These are phyloP conservation scores for Solanum pinnatisectum DNA, from an alignment of 257 asterid genomes.

Conservation along the genomic window DNA sequence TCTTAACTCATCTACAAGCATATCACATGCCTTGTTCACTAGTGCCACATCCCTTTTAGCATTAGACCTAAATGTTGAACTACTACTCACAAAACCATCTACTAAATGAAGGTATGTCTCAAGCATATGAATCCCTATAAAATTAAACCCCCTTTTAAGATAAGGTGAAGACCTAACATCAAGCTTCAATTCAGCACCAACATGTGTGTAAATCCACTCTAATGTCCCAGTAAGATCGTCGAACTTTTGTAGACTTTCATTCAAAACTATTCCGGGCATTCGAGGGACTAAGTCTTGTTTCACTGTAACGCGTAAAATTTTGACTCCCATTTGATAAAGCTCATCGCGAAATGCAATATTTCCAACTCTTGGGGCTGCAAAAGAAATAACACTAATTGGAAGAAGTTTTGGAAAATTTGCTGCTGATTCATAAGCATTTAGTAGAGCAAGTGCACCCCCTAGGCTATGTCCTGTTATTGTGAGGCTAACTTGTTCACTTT, in stretches of 20 bases:
- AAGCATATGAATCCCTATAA: slow-evolving; percentile 57
- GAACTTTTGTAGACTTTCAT: slow-evolving; percentile 63
- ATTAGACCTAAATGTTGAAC: slow-evolving; percentile 41
- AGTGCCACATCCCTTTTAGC: slow-evolving; percentile 59
- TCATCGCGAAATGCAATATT: slow-evolving; percentile 76
- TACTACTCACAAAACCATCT: slow-evolving; percentile 37
- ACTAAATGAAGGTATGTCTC: slow-evolving; percentile 70
- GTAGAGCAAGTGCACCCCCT: slow-evolving; percentile 64
- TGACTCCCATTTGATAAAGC: slow-evolving; percentile 48
- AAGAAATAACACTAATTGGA: slow-evolving; percentile 44
- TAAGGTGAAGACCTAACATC: slow-evolving; percentile 51
- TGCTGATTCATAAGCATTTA: slow-evolving; percentile 73
- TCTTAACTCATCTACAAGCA: slow-evolving; percentile 63
- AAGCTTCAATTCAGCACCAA: slow-evolving; percentile 58
- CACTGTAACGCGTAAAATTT: slow-evolving; percentile 40
- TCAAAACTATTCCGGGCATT: slow-evolving; percentile 64
- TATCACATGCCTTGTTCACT: slow-evolving; percentile 73
- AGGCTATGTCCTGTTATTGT: slow-evolving; percentile 75
- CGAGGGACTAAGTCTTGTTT: slow-evolving; percentile 66
- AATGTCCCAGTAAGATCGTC: slow-evolving; percentile 60
- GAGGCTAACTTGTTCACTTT: slow-evolving; percentile 50
- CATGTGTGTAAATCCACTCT: slow-evolving; percentile 84
- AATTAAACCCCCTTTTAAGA: slow-evolving; percentile 44
- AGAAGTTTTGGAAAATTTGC: slow-evolving; percentile 41
- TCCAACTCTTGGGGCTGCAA: slow-evolving; percentile 74